Evolutionary conservation across 2,329 filamentous ascomycete genomes (phyloP), one percentile per base, ranked within the genome.

Genomic region (Colletotrichum orchidophilum): DNA sequence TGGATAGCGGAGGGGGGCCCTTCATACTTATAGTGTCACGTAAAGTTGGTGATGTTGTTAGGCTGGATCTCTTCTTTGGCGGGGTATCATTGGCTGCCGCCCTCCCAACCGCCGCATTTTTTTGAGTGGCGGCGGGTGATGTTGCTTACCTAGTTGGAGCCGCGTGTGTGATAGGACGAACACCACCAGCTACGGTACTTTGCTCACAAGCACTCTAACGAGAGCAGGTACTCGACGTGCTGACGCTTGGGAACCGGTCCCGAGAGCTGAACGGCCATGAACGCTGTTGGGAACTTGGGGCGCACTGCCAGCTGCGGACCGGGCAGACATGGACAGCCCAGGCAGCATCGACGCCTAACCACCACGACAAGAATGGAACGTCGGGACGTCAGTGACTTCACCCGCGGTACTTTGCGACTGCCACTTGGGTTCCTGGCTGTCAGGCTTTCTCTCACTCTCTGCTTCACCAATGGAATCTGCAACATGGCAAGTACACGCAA

Each of bases 1-100:
- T 49, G 49, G 49, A 35, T 18, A 57, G 27, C n/a, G 29, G 77
- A 73, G 80, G 80, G 78, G 75, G 76, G 73, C 65, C 73, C 72
- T 57, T 71, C 74, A 73, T 69, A 73, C 76, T 73, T 77, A 83
- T 83, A 82, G 83, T 49, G 60, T 31, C n/a, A 50, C 29, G n/a
- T 42, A 29, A 70, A 33, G 55, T 70, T 72, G 65, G 65, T 66
- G 66, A 70, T 72, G 70, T 39, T 72, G n/a, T 61, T 65, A 49
- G 15, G 46, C 46, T 52, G 49, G 13, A 54, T 33, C 49, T 42
- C 31, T 62, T 52, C 42, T 79, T 73, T 63, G 58, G 65, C 71
- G 63, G 63, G 65, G 68, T 67, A 66, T 69, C 61, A 73, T 66
- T 66, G 66, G 75, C 60, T 73, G 72, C 63, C 70, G 72, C 42